Evolutionary conservation across 2,329 filamentous ascomycete species (phyloP).

Genomic region (Teratosphaeria destructans): DNA sequence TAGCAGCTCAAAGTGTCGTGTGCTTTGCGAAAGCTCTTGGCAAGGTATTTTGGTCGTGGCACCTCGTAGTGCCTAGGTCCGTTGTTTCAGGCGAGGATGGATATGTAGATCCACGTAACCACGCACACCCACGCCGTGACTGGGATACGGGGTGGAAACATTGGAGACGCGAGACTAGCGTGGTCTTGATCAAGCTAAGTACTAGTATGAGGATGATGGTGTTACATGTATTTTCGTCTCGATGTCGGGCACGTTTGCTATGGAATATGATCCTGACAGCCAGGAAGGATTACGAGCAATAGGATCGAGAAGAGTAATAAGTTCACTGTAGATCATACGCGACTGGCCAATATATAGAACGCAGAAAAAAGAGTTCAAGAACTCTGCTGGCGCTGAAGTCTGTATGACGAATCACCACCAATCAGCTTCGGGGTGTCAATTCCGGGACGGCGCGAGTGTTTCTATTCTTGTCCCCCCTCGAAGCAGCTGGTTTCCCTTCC

Average conservation of each 20-base stretch:
- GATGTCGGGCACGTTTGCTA: background rate
- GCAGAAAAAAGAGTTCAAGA: background rate
- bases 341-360: background rate
- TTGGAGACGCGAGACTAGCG: background rate
- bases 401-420: too few species aligned
- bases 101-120: background rate
- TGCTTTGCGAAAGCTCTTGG: background rate
- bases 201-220: background rate
- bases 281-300: background rate
- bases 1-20: background rate
- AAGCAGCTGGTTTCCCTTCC: background rate
- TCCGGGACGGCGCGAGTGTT: background rate
- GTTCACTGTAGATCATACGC: too few species aligned
- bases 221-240: background rate
- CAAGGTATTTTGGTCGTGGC: background rate
- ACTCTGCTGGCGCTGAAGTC: background rate
- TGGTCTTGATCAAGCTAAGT: background rate
- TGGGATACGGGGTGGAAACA: background rate
- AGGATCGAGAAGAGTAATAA: background rate
- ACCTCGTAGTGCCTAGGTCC: background rate
- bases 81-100: background rate
- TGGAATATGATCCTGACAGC: background rate
- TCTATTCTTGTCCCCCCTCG: background rate
- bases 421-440: too few species aligned
- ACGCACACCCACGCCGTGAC: background rate